These are phyloP conservation scores for Candida sp. DNA, from an alignment of 1,139 yeast genomes.

Conservation along the genomic window DNA sequence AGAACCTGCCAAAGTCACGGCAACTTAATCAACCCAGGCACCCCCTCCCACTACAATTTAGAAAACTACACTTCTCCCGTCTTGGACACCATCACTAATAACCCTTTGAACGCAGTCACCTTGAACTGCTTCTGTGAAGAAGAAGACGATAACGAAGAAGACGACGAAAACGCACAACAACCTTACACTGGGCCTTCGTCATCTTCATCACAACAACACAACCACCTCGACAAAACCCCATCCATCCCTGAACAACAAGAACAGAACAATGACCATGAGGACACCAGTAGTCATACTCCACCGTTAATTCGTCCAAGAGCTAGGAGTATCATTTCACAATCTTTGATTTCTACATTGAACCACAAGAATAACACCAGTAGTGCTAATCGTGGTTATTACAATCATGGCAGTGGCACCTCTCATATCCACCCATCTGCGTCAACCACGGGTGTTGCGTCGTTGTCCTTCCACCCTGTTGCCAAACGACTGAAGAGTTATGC, in stretches of 20 bases:
- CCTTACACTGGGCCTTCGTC: constrained; percentile 5
- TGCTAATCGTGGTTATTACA: background rate
- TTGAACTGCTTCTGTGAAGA: constrained; percentile 28
- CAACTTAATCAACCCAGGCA: constrained; percentile 15
- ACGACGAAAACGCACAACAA: constrained; percentile 2
- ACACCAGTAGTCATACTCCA: background rate
- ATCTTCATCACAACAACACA: background rate
- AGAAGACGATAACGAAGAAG: background rate
- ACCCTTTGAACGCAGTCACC: constrained; percentile 27
- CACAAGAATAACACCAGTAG: constrained; percentile 2
- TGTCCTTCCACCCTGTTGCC: constrained; percentile 3
- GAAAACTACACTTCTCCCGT: constrained; percentile 37
- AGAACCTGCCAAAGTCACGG: constrained; percentile 11
- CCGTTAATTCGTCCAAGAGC: constrained; percentile 19
- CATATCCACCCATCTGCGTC: background rate
- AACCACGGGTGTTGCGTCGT: background rate
- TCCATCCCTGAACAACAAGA: too few relatives aligned
- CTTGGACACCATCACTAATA: constrained; percentile 32
- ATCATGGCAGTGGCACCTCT: background rate
- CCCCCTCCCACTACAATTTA: constrained; percentile 29
- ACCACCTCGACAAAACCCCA: background rate
- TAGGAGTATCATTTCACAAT: constrained; percentile 28
- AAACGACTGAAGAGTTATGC: constrained; percentile 16
- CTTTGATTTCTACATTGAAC: constrained; percentile 24
- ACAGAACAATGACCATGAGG: too few relatives aligned